Evolutionary conservation across 1,284 basidiomycete species (phyloP), one percentile per base, ranked within the genome.

Genomic region (Cutaneotrichosporon dermatis): DNA sequence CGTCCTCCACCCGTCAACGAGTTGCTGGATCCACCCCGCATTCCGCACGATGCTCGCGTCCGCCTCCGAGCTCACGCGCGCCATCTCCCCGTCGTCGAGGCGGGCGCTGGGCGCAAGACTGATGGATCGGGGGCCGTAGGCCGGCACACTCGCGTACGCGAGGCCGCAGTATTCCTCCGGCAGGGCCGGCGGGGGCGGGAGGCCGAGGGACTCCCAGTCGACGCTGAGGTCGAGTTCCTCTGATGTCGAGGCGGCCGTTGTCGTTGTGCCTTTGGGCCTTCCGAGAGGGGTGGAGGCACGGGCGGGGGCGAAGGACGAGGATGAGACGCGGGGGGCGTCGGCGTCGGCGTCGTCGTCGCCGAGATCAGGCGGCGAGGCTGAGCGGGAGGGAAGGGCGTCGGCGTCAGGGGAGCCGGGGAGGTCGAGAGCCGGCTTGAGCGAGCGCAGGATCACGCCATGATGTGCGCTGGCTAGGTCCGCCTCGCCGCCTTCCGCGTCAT

Each of bases 1-100:
- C 6, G 50, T 35, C 39, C 37, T 34, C 37, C 50, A 40, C 6
- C 39, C 39, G 11, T 54, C 51, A 2, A 42, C n/a, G 8, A 59
- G 36, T 12, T 33, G 11, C 4, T 51, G 55, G 34, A 55, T 55
- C 34, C 56, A 43, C 11, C 40, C 59, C 10, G 59, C 59, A 41
- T 43, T 57, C 8, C 46, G 55, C 10, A 6, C 55, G 33, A 60
- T 60, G 33, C 51, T 54, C 36, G 35, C 12, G 33, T 53, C 54
- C 15, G 51, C 59, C 9, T 52, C 48, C 6, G 13, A 11, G 4
- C n/a, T 15, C 6, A 15, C 56, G 3, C 33, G 33, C 12, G 44
- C 40, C 16, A 50, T 50, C 10, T 37, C 50, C 16, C 25, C 45
- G 3, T 34, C 41, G 40, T 59, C 48, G 13, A 54, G 40, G 35